Conservation (phyloP, 176 grass and related monocot genomes). For the Carex cristatella region DNA sequence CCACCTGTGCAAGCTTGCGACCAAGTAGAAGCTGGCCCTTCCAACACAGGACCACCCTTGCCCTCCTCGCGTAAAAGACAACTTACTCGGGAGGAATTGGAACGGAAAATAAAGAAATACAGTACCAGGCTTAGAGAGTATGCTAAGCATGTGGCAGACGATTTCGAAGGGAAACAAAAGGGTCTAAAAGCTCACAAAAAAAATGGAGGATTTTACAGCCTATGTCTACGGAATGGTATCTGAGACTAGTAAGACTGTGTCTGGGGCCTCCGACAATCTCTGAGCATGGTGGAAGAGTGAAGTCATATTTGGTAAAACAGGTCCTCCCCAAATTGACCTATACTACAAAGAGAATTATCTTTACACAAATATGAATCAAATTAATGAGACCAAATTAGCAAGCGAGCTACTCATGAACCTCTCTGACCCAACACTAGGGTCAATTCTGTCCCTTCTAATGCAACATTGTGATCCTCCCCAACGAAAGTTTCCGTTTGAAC, state of each 20-base stretch:
- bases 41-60: neutral
- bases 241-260: neutral
- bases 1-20: neutral
- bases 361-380: constrained; percentile 39
- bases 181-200: constrained; percentile 16
- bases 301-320: neutral
- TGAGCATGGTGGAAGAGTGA: neutral
- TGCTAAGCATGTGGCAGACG: neutral
- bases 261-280: constrained; percentile 3
- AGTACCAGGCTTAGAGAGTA: neutral
- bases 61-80: neutral
- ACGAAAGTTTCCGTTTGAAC: constrained; percentile 55
- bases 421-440: constrained; percentile 41
- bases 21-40: neutral
- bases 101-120: neutral
- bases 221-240: constrained; percentile 16
- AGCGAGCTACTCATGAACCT: constrained; percentile 14
- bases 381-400: constrained; percentile 39
- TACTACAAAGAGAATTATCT: constrained; percentile 42
- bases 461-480: constrained; percentile 76
- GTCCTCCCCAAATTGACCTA: neutral
- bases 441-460: constrained; percentile 62
- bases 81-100: neutral
- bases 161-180: neutral
- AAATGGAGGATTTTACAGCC: constrained; percentile 68